phyloP scores from a whole-genome alignment of 23 red algal species.

The Pyropia haitanensis region DNA sequence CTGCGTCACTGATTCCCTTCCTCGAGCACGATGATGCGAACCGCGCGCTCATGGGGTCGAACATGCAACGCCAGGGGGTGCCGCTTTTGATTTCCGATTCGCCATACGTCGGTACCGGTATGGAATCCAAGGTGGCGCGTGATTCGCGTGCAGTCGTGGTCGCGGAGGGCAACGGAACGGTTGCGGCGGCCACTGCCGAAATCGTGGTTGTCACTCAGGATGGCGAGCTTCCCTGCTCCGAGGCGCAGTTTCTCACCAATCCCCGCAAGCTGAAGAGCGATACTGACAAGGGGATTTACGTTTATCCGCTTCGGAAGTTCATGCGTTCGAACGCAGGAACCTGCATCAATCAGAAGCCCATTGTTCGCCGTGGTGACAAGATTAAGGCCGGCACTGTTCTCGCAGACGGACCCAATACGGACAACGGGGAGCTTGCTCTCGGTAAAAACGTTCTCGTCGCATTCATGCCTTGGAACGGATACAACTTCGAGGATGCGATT shows the following conservation, averaged over 20 bases:
- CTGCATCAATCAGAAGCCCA: conserved; percentile 7
- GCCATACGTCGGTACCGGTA: not conserved
- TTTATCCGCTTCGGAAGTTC: not conserved
- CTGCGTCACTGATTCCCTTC: conserved; percentile 5
- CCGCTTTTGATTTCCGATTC: not conserved
- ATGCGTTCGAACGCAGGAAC: not conserved
- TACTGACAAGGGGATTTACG: too few relatives aligned
- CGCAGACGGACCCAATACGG: not conserved
- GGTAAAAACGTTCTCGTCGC: not conserved
- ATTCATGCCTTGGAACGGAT: conserved; percentile 5
- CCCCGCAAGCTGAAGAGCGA: too few relatives aligned
- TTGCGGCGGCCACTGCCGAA: not conserved
- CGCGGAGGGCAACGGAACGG: not conserved
- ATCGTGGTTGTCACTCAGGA: not conserved
- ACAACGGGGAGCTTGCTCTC: not conserved
- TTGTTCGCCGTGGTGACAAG: not conserved
- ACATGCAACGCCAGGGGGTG: not conserved
- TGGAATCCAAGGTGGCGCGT: not conserved
- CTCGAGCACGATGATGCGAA: not conserved
- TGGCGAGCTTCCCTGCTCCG: too few relatives aligned
- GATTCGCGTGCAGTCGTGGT: conserved; percentile 5
- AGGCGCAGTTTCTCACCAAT: too few relatives aligned
- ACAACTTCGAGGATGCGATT: conserved; percentile 11
- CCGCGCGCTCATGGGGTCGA: conserved; percentile 3
- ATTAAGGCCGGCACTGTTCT: not conserved